Percentiles rank a stretch among this genome's conserved stretches.
These are phyloP conservation scores for Hamamelis virginiana DNA, from an alignment of 164 flowering plant genomes.

Conservation along the genomic window DNA sequence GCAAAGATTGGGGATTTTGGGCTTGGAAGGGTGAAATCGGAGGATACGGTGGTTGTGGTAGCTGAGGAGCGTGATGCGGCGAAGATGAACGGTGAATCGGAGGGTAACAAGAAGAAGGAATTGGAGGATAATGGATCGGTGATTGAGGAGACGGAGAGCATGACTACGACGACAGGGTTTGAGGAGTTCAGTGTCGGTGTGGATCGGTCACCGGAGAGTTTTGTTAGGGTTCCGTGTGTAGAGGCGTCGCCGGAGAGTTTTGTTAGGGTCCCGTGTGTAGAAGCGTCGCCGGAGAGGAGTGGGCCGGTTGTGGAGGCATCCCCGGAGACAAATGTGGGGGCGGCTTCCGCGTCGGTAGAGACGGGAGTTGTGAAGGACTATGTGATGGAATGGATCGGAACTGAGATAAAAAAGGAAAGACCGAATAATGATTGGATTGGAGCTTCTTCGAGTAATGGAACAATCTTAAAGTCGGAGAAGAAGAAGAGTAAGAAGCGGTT, in stretches of 20 bases:
- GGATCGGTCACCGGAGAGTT: constrained; percentile 52
- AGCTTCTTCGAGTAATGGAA: constrained; percentile 21
- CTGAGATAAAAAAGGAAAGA: constrained; percentile 77
- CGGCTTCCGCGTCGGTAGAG: constrained; percentile 41
- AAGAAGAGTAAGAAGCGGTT: constrained; percentile 50
- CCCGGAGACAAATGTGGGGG: constrained; percentile 33
- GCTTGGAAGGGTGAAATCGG: constrained; percentile 54
- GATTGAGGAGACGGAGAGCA: constrained; percentile 80
- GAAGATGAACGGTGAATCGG: constrained; percentile 11
- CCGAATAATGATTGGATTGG: constrained; percentile 68
- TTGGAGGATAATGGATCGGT: constrained; percentile 63
- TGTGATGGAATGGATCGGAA: constrained; percentile 98
- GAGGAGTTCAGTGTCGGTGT: constrained; percentile 51
- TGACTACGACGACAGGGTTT: constrained; percentile 40
- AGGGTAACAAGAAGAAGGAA: constrained; percentile 19
- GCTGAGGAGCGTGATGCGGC: constrained; percentile 21
- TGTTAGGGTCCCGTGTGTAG: not conserved
- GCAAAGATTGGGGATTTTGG: constrained; percentile 95
- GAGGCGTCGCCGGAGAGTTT: constrained; percentile 46
- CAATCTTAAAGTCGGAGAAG: constrained; percentile 28
- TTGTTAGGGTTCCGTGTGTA: not conserved
- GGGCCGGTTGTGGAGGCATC: constrained; percentile 28
- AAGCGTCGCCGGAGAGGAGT: constrained; percentile 39
- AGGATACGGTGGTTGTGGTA: constrained; percentile 21
- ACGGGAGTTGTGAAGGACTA: constrained; percentile 74